Conservation (phyloP, 805 yeast species). For the Candida chauliodis region DNA sequence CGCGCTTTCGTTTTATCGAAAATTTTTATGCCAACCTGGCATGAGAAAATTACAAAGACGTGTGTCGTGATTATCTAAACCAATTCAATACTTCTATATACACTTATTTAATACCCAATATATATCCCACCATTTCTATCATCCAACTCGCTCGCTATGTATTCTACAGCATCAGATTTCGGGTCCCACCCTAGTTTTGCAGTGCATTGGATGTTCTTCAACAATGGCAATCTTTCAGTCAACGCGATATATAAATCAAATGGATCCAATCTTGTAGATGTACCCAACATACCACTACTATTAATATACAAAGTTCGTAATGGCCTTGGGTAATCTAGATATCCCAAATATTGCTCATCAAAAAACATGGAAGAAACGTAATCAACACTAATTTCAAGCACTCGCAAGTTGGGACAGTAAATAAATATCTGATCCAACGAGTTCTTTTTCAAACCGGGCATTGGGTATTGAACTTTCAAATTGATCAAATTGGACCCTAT, state of each 20-base stretch:
- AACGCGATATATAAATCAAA: conserved; percentile 85
- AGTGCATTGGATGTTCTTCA: conserved; percentile 64
- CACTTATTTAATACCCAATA: conserved; percentile 31
- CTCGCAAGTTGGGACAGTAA: conserved; percentile 69
- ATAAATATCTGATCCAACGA: conserved; percentile 71
- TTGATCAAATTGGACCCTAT: conserved; percentile 65
- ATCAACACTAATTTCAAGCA: conserved; percentile 73
- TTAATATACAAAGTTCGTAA: conserved; percentile 65
- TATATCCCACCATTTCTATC: conserved; percentile 77
- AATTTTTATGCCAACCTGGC: too few relatives aligned
- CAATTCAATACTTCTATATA: not conserved
- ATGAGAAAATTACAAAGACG: not conserved
- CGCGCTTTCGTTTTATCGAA: too few relatives aligned
- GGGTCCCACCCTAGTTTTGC: conserved; percentile 85
- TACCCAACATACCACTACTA: conserved; percentile 84
- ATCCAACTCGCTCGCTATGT: conserved; percentile 65
- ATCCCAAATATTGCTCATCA: conserved; percentile 29
- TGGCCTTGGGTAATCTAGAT: conserved; percentile 36
- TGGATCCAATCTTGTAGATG: conserved; percentile 78
- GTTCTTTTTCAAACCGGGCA: conserved; percentile 71
- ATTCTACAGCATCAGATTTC: conserved; percentile 32
- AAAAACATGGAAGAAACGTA: conserved; percentile 52
- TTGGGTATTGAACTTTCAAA: conserved; percentile 76
- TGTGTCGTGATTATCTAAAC: too few relatives aligned
- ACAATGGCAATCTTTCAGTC: conserved; percentile 68